A percentile compares a stretch with the other conserved stretches of the same genome.
phyloP scores from a whole-genome alignment of 306 rosid genomes.

The Cicer judaicum region DNA sequence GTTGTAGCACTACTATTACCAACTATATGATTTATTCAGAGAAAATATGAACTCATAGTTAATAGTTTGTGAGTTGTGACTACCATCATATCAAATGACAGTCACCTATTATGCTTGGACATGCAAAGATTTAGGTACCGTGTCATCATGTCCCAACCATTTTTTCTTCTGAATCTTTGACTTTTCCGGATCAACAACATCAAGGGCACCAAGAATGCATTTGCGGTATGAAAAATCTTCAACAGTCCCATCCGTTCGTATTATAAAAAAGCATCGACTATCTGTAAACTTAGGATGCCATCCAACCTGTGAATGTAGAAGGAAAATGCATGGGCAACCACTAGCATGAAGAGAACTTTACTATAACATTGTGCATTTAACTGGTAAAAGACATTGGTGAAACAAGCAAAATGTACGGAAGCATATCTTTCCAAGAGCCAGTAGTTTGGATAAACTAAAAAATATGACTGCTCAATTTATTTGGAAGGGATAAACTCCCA shows the following conservation, averaged over 20 bases:
- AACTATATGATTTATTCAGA: conserved; percentile 40
- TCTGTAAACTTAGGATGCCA: conserved; percentile 58
- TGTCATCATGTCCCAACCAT: conserved; percentile 42
- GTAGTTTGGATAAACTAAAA: conserved; percentile 8
- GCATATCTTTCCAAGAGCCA: conserved; percentile 14
- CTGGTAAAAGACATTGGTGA: conserved; percentile 29
- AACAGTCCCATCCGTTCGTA: conserved; percentile 66
- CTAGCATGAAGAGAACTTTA: conserved; percentile 8
- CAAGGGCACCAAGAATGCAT: conserved; percentile 74
- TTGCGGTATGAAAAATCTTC: conserved; percentile 92
- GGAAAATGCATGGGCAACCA: conserved; percentile 22
- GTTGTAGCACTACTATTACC: conserved; percentile 35
- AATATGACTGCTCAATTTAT: not conserved
- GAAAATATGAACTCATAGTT: conserved; percentile 37
- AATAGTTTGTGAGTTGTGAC: conserved; percentile 18
- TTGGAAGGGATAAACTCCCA: not conserved
- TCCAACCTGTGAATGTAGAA: conserved; percentile 62
- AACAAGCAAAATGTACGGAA: conserved; percentile 3
- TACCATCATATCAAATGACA: conserved; percentile 29
- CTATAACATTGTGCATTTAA: not conserved
- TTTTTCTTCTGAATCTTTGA: conserved; percentile 56
- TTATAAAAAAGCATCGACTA: conserved; percentile 72
- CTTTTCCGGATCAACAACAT: conserved; percentile 63
- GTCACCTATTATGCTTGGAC: conserved; percentile 45
- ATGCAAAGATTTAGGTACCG: conserved; percentile 30